Conservation (phyloP, 2,329 filamentous ascomycete species). For the Fusarium stilboides region DNA sequence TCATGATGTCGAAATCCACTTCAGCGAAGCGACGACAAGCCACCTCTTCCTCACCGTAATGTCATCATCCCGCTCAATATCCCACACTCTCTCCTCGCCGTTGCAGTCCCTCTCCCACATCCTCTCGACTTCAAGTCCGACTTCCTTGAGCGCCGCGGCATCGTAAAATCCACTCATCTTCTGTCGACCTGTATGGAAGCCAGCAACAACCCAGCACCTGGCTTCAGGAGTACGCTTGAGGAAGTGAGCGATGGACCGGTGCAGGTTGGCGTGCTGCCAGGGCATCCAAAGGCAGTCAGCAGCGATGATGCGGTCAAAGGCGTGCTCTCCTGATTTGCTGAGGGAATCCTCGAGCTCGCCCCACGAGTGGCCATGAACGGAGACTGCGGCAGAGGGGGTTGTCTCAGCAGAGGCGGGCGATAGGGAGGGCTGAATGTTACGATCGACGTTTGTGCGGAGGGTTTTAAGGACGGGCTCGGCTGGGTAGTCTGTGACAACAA, state of each 20-base stretch:
- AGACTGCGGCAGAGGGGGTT: slow-evolving; percentile 49
- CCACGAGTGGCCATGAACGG: slow-evolving; percentile 76
- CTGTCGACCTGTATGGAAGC: slow-evolving; percentile 79
- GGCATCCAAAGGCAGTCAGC: slow-evolving; percentile 85
- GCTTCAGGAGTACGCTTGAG: slow-evolving; percentile 62
- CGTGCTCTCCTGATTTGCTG: slow-evolving; percentile 48
- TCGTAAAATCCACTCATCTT: slow-evolving; percentile 78
- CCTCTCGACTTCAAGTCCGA: slow-evolving; percentile 72
- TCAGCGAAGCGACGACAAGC: slow-evolving; percentile 74
- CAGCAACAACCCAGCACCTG: slow-evolving; percentile 76
- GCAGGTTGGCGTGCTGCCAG: slow-evolving; percentile 78
- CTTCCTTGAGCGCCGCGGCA: slow-evolving; percentile 58
- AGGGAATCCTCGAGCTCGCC: slow-evolving; percentile 64
- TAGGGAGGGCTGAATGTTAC: slow-evolving; percentile 61
- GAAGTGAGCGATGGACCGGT: slow-evolving; percentile 74
- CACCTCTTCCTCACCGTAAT: slow-evolving; percentile 76
- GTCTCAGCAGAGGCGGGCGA: slow-evolving; percentile 51
- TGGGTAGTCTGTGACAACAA: slow-evolving; percentile 79
- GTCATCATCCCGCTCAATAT: slow-evolving; percentile 74
- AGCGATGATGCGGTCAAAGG: slow-evolving; percentile 75
- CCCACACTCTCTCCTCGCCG: slow-evolving; percentile 74
- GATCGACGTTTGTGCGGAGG: slow-evolving; percentile 69
- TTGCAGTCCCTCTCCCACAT: slow-evolving; percentile 80
- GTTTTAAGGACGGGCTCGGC: slow-evolving; percentile 71
- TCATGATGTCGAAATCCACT: slow-evolving; percentile 51